These are phyloP conservation scores for Stachybotrys elegans DNA, from an alignment of 2,329 filamentous ascomycete species.

Conservation along the genomic window DNA sequence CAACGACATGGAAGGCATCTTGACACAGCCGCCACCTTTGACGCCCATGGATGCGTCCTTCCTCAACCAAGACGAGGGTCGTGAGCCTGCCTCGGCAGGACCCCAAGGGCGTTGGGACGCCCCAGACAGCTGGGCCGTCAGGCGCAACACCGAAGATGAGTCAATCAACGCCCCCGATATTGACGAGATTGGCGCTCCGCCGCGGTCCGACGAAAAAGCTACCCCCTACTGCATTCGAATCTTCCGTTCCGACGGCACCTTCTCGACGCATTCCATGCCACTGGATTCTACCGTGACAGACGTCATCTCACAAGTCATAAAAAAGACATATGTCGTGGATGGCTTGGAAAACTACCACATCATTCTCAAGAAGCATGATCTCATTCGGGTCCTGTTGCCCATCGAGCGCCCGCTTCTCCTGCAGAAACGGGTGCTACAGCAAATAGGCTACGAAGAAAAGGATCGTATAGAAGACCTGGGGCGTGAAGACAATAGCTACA, in stretches of 20 bases:
- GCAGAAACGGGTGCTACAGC: conserved; percentile 85
- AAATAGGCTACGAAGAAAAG: conserved; percentile 82
- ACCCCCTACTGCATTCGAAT: conserved; percentile 88
- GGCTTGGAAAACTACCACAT: conserved; percentile 93
- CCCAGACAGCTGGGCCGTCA: conserved; percentile 94
- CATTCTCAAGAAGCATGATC: conserved; percentile 86
- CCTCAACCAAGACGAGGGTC: conserved; percentile 36
- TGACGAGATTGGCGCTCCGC: conserved; percentile 64
- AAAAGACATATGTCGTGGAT: conserved; percentile 90
- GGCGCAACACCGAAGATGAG: conserved; percentile 63
- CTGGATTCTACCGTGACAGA: conserved; percentile 82
- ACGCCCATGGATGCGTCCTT: conserved; percentile 63
- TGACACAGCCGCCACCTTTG: conserved; percentile 65
- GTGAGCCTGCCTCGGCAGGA: conserved; percentile 25
- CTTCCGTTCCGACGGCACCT: conserved; percentile 89
- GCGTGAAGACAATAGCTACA: conserved; percentile 93
- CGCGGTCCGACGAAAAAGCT: conserved; percentile 67
- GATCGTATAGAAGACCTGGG: conserved; percentile 91
- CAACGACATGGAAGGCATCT: conserved; percentile 84
- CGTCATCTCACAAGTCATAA: conserved; percentile 82
- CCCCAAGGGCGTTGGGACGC: conserved; percentile 75
- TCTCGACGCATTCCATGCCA: conserved; percentile 82
- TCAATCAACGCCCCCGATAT: conserved; percentile 52
- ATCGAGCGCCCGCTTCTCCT: conserved; percentile 82
- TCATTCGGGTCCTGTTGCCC: conserved; percentile 73